Base-by-base conservation (phyloP, 345 rosid genomes). In the Hibiscus tridactylites region DNA sequence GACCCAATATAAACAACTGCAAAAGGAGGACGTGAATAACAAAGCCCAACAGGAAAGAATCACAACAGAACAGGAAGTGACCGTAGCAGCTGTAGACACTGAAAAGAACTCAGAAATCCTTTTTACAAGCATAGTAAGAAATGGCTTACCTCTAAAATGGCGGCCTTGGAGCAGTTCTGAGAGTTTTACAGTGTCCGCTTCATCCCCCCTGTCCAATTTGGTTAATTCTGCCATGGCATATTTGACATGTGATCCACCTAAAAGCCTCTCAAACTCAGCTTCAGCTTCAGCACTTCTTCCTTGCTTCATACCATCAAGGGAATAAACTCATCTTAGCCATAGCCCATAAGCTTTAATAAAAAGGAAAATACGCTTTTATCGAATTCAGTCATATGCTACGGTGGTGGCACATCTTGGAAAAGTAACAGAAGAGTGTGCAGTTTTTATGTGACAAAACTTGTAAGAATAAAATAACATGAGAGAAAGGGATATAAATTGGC, bases 1-100 rank as follows among this genome's bases (percentile, higher is more conserved):
- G 99, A 89, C 76, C 99, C 99, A 89, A 95, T 92, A 87, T 88
- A 95, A 87, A 95, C 94, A 86, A 92, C 97, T 95, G 98, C 99
- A 95, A 92, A 90, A 92, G 87, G 81, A 92, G 85, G 79, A 73
- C 67, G 79, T 88, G 85, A 89, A 92, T 87, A 87, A 83, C 82
- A 82, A 87, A 86, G 87, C 81, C 84, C 74, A 77, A 68, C 66
- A 70, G 75, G 72, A 75, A 76, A 71, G 42, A 81, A 49, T 58
- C 24, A 65, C 68, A 61, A 10, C 64, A 63, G 17, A 68, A 56
- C 46, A 74, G 31, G 69, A 74, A 29, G 49, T 9, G 19, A 66
- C 16, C 5, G 16, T 19, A 35, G 68, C 72, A 65, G 64, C 68
- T 35, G 64, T 71, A n/a, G 46, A n/a, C 24, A 62, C 26, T 11